Base-by-base conservation (phyloP, 129 eudicot genomes). In the Oenanthe sinensis region DNA sequence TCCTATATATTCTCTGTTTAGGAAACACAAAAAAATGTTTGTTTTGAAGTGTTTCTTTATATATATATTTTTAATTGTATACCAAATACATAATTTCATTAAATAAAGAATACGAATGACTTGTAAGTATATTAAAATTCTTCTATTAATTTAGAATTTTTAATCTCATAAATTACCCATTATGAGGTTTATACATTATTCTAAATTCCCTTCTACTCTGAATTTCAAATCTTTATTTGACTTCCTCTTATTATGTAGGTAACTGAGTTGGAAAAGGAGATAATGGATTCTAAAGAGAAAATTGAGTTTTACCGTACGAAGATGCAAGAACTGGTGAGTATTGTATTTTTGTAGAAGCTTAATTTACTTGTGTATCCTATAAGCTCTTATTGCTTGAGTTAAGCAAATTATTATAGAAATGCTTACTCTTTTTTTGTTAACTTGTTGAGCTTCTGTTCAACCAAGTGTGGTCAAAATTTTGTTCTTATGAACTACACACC, bases 261-360 rank as follows among this genome's bases (percentile, higher is more conserved):
- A 46, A 83, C 62, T 73, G 97, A 93, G 71, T 85, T 91, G 84
- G 98, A 93, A 82, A 93, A 91, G 79, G 97, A 93, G 70, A 91
- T 91, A 49, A 40, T 79, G 78, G 98, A 93, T 36, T 85, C 98
- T 50, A 91, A 52, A 83, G 96, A 93, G 67, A 91, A 91, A 82
- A 88, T 79, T 82, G 97, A 91, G 77, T 91, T 86, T 79, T 93
- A 83, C 81, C 90, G 91, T 73, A 82, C 86, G 75, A 93, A 91
- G 90, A 93, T 93, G 97, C 98, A 93, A 84, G 98, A 93, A 86
- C 86, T 93, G 83, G 98, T 93, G 83, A 84, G 96, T 87, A 50
- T 43, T 44, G 62, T 33, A 76, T 75, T 85, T 46, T 63, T 42
- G 47, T n/a, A 6, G 30, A 5, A 73, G 16, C 17, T 74, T 14